Percentiles rank a stretch among this genome's conserved stretches.
These are phyloP conservation scores for Phytophthora foliorum DNA, from an alignment of 352 stramenopile genomes.

Conservation along the genomic window DNA sequence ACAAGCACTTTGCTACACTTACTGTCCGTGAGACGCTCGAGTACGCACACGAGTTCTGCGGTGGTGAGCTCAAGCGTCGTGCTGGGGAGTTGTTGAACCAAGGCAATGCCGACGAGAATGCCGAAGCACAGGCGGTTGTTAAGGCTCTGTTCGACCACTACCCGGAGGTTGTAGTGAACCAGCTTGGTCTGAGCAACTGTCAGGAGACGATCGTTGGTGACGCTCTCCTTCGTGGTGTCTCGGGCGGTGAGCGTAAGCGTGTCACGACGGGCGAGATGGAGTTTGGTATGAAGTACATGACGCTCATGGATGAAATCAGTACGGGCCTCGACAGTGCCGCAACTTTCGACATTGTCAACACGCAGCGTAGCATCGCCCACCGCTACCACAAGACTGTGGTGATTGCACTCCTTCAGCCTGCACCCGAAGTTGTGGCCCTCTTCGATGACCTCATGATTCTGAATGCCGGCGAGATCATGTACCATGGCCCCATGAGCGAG, in stretches of 20 bases:
- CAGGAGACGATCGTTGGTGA: slow-evolving; percentile 75
- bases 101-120: slow-evolving; percentile 54
- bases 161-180: slow-evolving; percentile 57
- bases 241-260: slow-evolving; percentile 74
- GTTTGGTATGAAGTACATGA: slow-evolving; percentile 63
- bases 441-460: slow-evolving; percentile 56
- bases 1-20: slow-evolving; percentile 46
- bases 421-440: slow-evolving; percentile 53
- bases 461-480: slow-evolving; percentile 45
- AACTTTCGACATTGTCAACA: slow-evolving; percentile 90
- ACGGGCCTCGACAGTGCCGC: slow-evolving; percentile 92
- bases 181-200: slow-evolving; percentile 64
- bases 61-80: slow-evolving; percentile 44
- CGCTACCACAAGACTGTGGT: slow-evolving; percentile 49
- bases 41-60: slow-evolving; percentile 66
- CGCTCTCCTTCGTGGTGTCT: slow-evolving; percentile 66
- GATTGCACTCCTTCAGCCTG: slow-evolving; percentile 79
- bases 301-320: slow-evolving; percentile 91
- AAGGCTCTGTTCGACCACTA: slow-evolving; percentile 53
- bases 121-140: slow-evolving; percentile 36
- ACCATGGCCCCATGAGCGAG: slow-evolving; percentile 48
- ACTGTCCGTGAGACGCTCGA: slow-evolving; percentile 71
- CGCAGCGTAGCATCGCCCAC: slow-evolving; percentile 53
- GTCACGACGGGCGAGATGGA: slow-evolving; percentile 87
- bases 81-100: slow-evolving; percentile 43